Evolutionary conservation across 805 yeast species (phyloP), one percentile per base, ranked within the genome.

Genomic region (Geotrichum ghanense): DNA sequence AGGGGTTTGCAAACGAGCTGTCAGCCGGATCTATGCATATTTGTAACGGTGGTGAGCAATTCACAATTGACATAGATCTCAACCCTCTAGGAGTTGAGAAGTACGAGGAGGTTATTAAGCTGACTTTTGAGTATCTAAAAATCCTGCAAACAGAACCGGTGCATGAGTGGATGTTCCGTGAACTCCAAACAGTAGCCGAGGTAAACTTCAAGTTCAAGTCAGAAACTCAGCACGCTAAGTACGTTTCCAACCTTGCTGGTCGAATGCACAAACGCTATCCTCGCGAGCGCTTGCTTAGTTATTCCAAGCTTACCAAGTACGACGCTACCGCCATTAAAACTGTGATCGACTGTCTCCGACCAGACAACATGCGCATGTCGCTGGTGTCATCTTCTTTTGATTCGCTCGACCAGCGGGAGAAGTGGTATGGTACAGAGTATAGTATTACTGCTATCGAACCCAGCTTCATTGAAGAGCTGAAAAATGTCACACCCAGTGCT

Each of bases 341-440:
- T 12, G 77, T 74, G 51, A 72, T 74, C 12, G 53, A 64, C 0
- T 67, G 68, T 48, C 68, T 90, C 47, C 72, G 59, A 35, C 73
- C 80, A 0, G 68, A 73, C 20, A 87, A 85, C 53, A 74, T 83
- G 54, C 72, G 86, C 50, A 67, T 76, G 3, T 65, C 72, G 41
- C 59, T 89, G 22, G 67, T 78, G 12, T 69, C 75, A 24, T 79
- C 68, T 62, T 75, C 61, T 52, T 70, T 76, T 45, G 71, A 71
- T 4, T 73, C 73, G 2, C 64, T 75, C 42, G 67, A 71, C 46
- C 52, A 64, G 14, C 69, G 58, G 19, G 98, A 90, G 61, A 71
- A 77, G 57, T 90, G 96, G 95, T 90, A 92, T 59, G 95, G 95
- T 2, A 87, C 97, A 0, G 83, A 83, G 54, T 85, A 87, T 60